phyloP scores from a whole-genome alignment of 2,329 filamentous ascomycete genomes.

The Beauveria medogensis region DNA sequence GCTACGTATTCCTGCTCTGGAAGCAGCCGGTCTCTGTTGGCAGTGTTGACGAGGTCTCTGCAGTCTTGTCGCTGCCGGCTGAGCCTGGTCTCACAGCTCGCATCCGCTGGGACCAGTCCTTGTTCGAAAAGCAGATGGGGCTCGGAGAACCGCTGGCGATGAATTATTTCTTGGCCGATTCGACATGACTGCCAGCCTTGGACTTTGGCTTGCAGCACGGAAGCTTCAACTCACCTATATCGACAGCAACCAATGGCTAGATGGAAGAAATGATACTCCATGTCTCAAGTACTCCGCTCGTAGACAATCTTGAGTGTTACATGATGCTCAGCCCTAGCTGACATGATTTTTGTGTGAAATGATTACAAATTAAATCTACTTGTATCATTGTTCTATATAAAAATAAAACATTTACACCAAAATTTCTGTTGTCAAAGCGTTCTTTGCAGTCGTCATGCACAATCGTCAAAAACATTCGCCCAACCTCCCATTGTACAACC shows the following conservation, averaged over 20 bases:
- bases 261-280: no score
- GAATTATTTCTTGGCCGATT: slow-evolving; percentile 3
- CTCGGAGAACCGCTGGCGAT: not conserved
- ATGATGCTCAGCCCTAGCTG: not conserved
- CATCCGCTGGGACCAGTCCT: slow-evolving; percentile 1
- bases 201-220: no score
- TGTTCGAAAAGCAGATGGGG: not conserved
- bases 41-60: not conserved
- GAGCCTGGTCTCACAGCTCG: slow-evolving; percentile 1
- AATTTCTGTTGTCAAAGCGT: not conserved
- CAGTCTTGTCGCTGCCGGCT: not conserved
- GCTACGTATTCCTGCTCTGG: slow-evolving; percentile 41
- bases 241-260: no score
- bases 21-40: slow-evolving; percentile 29
- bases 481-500: slow-evolving; percentile 3
- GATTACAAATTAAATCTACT: not conserved
- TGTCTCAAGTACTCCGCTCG: no score
- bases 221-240: no score
- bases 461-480: slow-evolving; percentile 1
- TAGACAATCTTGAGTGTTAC: no score
- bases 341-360: not conserved
- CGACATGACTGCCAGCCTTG: not conserved
- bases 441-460: not conserved
- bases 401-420: not conserved
- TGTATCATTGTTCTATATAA: not conserved